These are phyloP conservation scores for Themeda triandra DNA, from an alignment of 176 grass and related monocot species.

Conservation along the genomic window DNA sequence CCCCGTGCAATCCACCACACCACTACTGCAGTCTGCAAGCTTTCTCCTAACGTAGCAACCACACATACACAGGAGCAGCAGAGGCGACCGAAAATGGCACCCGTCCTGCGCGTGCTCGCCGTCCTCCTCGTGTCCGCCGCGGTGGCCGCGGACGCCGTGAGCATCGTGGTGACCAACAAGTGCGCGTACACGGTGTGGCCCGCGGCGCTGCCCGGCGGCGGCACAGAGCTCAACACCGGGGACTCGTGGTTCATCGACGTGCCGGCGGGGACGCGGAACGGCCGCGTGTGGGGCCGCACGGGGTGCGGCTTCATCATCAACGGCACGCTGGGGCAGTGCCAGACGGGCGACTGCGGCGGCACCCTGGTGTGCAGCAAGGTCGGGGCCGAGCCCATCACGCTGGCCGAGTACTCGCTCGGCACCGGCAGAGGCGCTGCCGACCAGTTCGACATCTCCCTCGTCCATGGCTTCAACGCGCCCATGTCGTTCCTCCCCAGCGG, in stretches of 20 bases:
- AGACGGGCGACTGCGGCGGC: constrained; percentile 53
- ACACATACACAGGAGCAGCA: accelerated
- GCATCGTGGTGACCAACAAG: constrained; percentile 35
- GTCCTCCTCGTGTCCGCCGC: background rate
- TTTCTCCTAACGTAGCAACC: no score
- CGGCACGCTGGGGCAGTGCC: constrained; percentile 31
- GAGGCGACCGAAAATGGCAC: background rate
- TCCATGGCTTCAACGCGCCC: constrained; percentile 57
- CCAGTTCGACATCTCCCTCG: constrained; percentile 43
- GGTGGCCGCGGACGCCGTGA: background rate
- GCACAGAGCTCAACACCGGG: constrained; percentile 35
- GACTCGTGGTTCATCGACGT: constrained; percentile 33
- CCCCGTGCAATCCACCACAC: background rate
- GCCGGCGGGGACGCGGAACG: constrained; percentile 22
- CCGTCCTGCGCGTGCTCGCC: background rate
- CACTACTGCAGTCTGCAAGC: background rate
- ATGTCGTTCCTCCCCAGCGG: constrained; percentile 30
- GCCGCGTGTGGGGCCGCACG: constrained; percentile 33
- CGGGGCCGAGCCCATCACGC: constrained; percentile 4
- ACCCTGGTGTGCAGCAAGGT: constrained; percentile 12
- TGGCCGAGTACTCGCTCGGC: constrained; percentile 50
- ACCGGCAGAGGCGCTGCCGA: background rate
- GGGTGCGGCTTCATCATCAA: constrained; percentile 33
- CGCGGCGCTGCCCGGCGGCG: constrained; percentile 36
- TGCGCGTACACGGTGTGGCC: constrained; percentile 48